Conservation (phyloP, 306 rosid genomes). For the Canavalia gladiata region DNA sequence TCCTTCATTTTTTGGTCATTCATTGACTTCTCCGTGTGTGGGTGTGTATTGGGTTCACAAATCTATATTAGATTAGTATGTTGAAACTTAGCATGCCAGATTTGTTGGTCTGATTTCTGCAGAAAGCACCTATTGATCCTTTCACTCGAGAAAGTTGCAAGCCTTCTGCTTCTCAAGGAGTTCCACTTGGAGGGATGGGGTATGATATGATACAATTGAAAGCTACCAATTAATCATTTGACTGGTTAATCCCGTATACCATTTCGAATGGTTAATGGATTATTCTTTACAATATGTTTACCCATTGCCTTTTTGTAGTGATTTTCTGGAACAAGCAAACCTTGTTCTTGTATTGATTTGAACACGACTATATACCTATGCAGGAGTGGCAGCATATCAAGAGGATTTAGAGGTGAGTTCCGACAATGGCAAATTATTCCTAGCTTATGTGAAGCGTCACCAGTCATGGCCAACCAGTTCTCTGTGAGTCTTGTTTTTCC, state of each 20-base stretch:
- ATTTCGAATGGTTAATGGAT: slow-evolving; percentile 31
- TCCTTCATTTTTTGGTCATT: slow-evolving; percentile 27
- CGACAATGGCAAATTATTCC: slow-evolving; percentile 97
- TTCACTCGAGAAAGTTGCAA: slow-evolving; percentile 93
- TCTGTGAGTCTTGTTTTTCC: slow-evolving; percentile 69
- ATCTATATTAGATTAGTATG: slow-evolving; percentile 20
- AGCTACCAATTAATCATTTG: slow-evolving; percentile 37
- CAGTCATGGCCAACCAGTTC: slow-evolving; percentile 98
- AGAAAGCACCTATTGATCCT: slow-evolving; percentile 99
- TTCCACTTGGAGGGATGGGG: slow-evolving; percentile 99
- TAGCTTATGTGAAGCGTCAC: slow-evolving; percentile 85
- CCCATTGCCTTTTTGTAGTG: neutral
- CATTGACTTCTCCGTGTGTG: neutral
- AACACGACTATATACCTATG: slow-evolving; percentile 31
- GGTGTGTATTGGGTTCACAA: slow-evolving; percentile 3
- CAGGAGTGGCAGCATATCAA: slow-evolving; percentile 99
- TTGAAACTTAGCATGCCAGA: slow-evolving; percentile 46
- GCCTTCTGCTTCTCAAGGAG: slow-evolving; percentile 99
- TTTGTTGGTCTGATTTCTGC: slow-evolving; percentile 52
- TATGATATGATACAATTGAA: slow-evolving; percentile 52
- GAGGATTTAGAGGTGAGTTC: slow-evolving; percentile 99
- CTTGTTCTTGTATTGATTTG: slow-evolving; percentile 43
- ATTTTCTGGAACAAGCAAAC: slow-evolving; percentile 5
- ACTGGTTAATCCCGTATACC: slow-evolving; percentile 34
- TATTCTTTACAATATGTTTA: slow-evolving; percentile 28